These are phyloP conservation scores for Botrytis paeoniae DNA, from an alignment of 2,329 filamentous ascomycete species.

Conservation along the genomic window DNA sequence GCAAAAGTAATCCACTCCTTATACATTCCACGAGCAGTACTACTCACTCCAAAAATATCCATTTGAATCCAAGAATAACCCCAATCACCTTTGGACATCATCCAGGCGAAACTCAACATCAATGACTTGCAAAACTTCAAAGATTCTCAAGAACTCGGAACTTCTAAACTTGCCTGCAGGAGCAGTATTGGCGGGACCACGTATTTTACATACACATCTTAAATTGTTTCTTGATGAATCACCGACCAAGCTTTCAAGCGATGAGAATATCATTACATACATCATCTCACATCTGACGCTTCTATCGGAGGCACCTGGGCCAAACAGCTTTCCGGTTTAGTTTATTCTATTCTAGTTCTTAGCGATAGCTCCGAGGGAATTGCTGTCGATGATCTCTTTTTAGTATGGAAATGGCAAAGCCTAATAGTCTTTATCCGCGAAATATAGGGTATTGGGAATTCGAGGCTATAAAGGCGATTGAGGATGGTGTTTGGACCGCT, in stretches of 20 bases:
- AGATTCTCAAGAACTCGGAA: neutral
- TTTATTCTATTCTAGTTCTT: neutral
- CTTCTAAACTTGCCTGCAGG: neutral
- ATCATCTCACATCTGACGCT: neutral
- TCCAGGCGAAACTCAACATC: neutral
- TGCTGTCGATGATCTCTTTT: neutral
- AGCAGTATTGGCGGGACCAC: neutral
- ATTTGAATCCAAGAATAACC: neutral
- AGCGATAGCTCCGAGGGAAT: too few relatives aligned
- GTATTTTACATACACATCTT: neutral
- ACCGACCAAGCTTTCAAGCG: fast-evolving
- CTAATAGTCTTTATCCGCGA: too few relatives aligned
- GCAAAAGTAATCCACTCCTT: neutral
- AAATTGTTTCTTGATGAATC: neutral
- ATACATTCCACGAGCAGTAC: neutral
- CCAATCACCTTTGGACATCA: too few relatives aligned
- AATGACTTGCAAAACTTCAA: neutral
- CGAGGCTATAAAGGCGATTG: neutral
- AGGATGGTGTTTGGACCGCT: neutral
- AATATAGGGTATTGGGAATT: neutral
- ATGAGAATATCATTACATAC: fast-evolving
- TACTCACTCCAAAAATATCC: neutral
- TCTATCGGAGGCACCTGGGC: neutral
- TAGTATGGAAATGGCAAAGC: neutral
- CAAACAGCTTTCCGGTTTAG: too few relatives aligned